These are phyloP conservation scores for Candida multigemmis DNA, from an alignment of 805 yeast species.

Conservation along the genomic window DNA sequence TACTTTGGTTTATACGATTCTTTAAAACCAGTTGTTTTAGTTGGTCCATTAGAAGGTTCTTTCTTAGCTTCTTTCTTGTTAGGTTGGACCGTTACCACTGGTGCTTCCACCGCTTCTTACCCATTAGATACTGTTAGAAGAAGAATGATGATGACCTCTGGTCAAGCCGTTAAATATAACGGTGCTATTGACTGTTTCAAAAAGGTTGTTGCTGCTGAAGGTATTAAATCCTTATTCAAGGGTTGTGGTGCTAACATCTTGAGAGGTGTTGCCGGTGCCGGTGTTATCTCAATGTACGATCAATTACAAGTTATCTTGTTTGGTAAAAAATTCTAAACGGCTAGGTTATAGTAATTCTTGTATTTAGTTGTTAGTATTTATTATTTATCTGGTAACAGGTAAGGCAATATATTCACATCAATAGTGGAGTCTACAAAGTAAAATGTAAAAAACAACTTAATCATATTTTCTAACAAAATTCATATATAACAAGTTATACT, in stretches of 20 bases:
- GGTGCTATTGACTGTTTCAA: constrained; percentile 92
- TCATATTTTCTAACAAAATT: constrained; percentile 37
- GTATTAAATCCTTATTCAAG: constrained; percentile 88
- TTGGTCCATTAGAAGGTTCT: constrained; percentile 90
- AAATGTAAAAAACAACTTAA: background rate
- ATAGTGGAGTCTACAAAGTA: constrained; percentile 1
- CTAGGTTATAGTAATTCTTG: constrained; percentile 1
- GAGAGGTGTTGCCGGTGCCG: constrained; percentile 99
- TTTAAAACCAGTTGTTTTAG: constrained; percentile 87
- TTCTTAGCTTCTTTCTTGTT: constrained; percentile 92
- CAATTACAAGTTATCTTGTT: constrained; percentile 90
- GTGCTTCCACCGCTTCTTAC: constrained; percentile 97
- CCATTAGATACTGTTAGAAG: constrained; percentile 99
- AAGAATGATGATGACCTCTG: constrained; percentile 99
- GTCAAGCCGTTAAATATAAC: constrained; percentile 94
- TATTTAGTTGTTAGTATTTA: constrained; percentile 5
- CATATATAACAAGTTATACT: constrained; percentile 64
- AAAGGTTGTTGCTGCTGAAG: constrained; percentile 92
- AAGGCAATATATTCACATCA: background rate
- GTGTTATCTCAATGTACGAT: constrained; percentile 97
- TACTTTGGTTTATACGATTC: constrained; percentile 98
- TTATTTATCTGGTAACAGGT: too few relatives aligned
- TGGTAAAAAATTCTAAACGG: constrained; percentile 73
- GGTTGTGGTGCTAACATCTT: constrained; percentile 99
- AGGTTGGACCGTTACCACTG: constrained; percentile 98